Conservation (phyloP, 2,329 filamentous ascomycete genomes). For the Rhynchosporium agropyri region DNA sequence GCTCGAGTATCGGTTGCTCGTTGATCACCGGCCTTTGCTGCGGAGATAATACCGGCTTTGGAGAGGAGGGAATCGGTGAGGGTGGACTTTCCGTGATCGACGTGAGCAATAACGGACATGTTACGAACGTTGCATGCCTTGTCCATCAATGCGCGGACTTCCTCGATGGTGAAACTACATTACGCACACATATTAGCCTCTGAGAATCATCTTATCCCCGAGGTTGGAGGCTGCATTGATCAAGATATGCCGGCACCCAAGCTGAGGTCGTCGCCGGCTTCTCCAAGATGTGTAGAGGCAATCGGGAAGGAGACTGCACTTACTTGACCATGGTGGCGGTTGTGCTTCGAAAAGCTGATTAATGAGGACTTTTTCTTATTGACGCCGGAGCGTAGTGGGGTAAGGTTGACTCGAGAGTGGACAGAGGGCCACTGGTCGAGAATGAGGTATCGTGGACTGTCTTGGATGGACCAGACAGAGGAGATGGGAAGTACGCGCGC, state of each 20-base stretch:
- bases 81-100: constrained; percentile 99
- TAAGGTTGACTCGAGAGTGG: constrained; percentile 34
- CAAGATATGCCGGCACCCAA: constrained; percentile 5
- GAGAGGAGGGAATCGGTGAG: constrained; percentile 98
- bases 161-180: constrained; percentile 95
- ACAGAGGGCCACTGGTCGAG: constrained; percentile 32
- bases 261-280: constrained; percentile 14
- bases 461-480: constrained; percentile 37
- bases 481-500: constrained; percentile 32
- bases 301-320: constrained; percentile 51
- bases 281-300: background rate
- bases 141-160: constrained; percentile 80
- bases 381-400: constrained; percentile 34
- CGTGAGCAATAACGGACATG: constrained; percentile 99
- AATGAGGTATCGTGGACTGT: constrained; percentile 37
- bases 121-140: constrained; percentile 79
- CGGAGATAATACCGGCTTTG: constrained; percentile 99
- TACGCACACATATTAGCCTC: constrained; percentile 52
- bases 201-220: constrained; percentile 29
- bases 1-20: constrained; percentile 96
- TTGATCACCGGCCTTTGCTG: constrained; percentile 92
- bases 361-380: constrained; percentile 36
- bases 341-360: constrained; percentile 52
- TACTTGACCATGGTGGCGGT: constrained; percentile 99
- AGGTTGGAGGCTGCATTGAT: constrained; percentile 20